Conservation (phyloP, 129 eudicot species). For the Gnaphalium uliginosum region DNA sequence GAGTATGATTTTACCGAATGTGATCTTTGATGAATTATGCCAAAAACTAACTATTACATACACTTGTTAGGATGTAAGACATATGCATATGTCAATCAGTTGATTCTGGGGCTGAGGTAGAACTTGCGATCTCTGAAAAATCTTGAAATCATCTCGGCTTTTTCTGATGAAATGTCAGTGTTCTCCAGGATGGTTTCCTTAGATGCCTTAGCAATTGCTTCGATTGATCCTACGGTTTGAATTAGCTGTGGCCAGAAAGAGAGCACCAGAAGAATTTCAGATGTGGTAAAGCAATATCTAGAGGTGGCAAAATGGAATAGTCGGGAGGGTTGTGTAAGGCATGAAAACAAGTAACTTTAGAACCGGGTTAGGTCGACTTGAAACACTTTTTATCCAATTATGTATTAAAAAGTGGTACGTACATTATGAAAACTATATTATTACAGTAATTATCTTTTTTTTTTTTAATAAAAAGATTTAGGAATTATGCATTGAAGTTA, state of each 20-base stretch:
- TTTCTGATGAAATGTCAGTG: conserved; percentile 87
- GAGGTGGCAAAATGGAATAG: not conserved
- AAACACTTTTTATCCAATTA: not conserved
- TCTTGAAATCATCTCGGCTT: conserved; percentile 65
- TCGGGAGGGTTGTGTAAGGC: not conserved
- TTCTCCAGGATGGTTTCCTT: conserved; percentile 65
- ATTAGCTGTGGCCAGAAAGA: conserved; percentile 54
- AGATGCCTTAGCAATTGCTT: conserved; percentile 90
- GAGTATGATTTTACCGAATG: not conserved
- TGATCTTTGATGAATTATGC: not conserved
- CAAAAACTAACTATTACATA: not conserved
- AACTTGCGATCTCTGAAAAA: conserved; percentile 83
- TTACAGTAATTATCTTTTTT: not conserved
- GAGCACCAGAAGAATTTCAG: not conserved
- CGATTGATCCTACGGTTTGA: conserved; percentile 89
- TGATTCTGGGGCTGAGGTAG: conserved; percentile 70
- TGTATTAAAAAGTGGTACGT: not conserved
- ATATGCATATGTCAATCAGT: conserved; percentile 25
- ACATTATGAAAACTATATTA: too few relatives aligned
- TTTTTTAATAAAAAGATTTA: not conserved
- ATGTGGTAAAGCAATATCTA: conserved; percentile 4
- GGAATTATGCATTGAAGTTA: not conserved
- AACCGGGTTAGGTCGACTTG: not conserved
- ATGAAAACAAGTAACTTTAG: not conserved
- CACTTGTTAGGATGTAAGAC: not conserved